Percentiles rank a stretch among this genome's conserved stretches.
Conservation (phyloP, 495 filamentous ascomycete genomes). For the Penicillium psychrofluorescens region DNA sequence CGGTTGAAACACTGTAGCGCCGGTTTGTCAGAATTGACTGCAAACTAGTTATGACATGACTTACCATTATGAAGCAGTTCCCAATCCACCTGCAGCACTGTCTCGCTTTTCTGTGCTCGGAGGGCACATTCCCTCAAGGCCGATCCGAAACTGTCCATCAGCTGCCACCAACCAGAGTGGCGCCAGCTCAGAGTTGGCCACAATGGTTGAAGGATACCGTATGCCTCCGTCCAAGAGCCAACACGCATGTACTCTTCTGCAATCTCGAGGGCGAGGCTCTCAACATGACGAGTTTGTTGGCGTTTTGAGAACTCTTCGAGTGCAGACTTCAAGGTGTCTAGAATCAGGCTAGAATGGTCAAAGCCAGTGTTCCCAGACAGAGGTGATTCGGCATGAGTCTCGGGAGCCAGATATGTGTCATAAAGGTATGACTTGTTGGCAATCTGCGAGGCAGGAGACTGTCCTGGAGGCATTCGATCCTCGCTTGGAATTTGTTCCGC, state of each 20-base stretch:
- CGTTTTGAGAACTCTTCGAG: slow-evolving; percentile 57
- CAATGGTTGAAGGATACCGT: slow-evolving; percentile 58
- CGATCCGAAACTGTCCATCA: slow-evolving; percentile 69
- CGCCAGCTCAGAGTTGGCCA: slow-evolving; percentile 73
- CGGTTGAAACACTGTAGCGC: slow-evolving; percentile 48
- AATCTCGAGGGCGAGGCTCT: slow-evolving; percentile 61
- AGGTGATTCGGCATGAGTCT: slow-evolving; percentile 65
- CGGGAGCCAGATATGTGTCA: slow-evolving; percentile 79
- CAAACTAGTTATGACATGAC: slow-evolving; percentile 10
- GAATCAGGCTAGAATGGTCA: slow-evolving; percentile 58
- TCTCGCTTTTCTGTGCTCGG: slow-evolving; percentile 52
- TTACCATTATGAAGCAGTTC: slow-evolving; percentile 67
- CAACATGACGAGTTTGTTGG: slow-evolving; percentile 55
- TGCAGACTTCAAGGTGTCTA: slow-evolving; percentile 52
- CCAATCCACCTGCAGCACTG: slow-evolving; percentile 72
- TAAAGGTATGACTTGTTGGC: slow-evolving; percentile 63
- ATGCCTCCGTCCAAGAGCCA: slow-evolving; percentile 57
- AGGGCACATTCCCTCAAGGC: slow-evolving; percentile 65
- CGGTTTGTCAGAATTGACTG: slow-evolving; percentile 3
- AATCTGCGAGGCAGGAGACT: slow-evolving; percentile 60
- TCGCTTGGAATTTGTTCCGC: slow-evolving; percentile 67
- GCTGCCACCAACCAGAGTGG: slow-evolving; percentile 70
- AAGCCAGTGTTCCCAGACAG: slow-evolving; percentile 43
- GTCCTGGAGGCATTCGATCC: slow-evolving; percentile 60
- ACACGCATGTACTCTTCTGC: slow-evolving; percentile 59